Base-by-base conservation (phyloP, 345 rosid species). In the Conringia planisiliqua region DNA sequence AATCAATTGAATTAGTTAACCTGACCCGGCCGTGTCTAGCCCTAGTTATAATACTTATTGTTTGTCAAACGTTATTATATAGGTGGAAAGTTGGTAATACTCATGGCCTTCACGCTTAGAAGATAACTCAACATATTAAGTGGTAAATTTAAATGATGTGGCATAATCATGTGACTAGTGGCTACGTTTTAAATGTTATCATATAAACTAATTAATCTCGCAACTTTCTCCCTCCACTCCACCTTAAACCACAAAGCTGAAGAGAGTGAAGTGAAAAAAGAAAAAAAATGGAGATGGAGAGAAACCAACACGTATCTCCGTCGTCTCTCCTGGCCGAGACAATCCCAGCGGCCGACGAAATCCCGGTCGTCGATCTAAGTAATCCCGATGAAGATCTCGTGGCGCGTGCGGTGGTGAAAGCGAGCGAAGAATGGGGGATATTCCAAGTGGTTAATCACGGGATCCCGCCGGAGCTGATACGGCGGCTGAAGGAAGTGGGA, bases 401-500 rank as follows among this genome's bases (percentile, higher is more conserved):
- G 32, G 81, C 77, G 1, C 71, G 72, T 22, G 77, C 78, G 7
- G 72, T 82, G 24, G 76, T 62, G 1, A 74, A 83, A 4, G 88
- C 88, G 2, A 80, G 84, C 27, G 69, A 76, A 64, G 79, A 73
- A 16, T 85, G 81, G 83, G 88, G 86, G 2, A 68, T 74, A 30
- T 82, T 85, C 16, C 82, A 78, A 35, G 70, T 81, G 20, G 76
- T 82, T 9, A 82, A 81, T 30, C 88, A 82, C 10, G 81, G 79
- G 0, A 70, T 80, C 11, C 75, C 80, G 14, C 10, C 1, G 75
- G 82, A 85, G 13, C 60, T 89, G 0, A 85, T 90, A 2, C 2
- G 2, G 9, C 69, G 75, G 10, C 46, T 93, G 2, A 82, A 87
- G 62, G 48, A 48, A 4, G 90, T 78, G 0, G 97, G 96, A 0